Evolutionary conservation across 2,329 filamentous ascomycete genomes (phyloP), one percentile per base, ranked within the genome.

Genomic region (Uncinocarpus reesii): DNA sequence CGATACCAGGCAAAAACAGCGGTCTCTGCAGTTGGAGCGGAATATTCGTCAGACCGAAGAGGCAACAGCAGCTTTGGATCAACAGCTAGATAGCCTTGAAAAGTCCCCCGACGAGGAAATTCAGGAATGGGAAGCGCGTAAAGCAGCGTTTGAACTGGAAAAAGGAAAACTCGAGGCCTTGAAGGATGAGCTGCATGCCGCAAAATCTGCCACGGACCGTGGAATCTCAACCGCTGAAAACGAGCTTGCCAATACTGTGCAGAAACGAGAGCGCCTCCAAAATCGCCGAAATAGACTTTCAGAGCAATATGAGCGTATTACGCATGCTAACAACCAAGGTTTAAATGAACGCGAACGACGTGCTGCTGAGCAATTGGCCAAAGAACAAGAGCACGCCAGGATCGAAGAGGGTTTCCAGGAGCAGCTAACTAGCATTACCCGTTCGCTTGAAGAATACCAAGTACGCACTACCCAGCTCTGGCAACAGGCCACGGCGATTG

Each of bases 41-140:
- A 79, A 74, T 54, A 79, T 80, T 55, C 72, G 72, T 48, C 78
- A 81, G 62, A 79, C 78, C 3, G 78, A 82, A 56, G 78, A 81
- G 57, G 75, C 76, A 23, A 74, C 75, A n/a, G 68, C 69, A 28
- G 71, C 71, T 31, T 66, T 81, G 29, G 70, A 74, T 49, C 59
- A 61, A 42, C 73, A 80, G 57, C 70, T 78, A 13, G 75, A 76
- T 48, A 70, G 63, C 16, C 61, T 81, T 45, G 76, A 75, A 49
- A 73, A 71, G 6, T 70, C 80, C 51, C 79, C 79, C 1, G 71
- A 75, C 38, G 72, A 77, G 20, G 78, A 81, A 52, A 53, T 71
- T 29, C 62, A 72, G 42, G 70, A 75, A 55, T 76, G 73, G 63
- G 65, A 69, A 47, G 62, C 65, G n/a, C 74, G 71, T 58, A 77